Evolutionary conservation across 2,329 filamentous ascomycete genomes (phyloP).

Genomic region (Alternaria infectoria): DNA sequence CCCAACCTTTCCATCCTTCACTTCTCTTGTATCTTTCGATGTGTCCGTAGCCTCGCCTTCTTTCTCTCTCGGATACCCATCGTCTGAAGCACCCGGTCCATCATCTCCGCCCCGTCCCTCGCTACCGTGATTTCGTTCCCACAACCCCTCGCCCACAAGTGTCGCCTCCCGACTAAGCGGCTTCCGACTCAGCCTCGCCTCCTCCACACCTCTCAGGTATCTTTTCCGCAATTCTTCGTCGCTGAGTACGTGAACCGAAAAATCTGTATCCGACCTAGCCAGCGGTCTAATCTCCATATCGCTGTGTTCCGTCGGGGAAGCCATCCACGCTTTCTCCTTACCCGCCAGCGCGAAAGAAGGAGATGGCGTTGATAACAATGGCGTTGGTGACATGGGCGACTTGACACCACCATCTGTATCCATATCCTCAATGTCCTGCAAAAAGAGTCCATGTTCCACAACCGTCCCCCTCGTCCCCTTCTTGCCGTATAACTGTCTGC

Average conservation of each 20-base stretch:
- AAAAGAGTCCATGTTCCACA: constrained; percentile 20
- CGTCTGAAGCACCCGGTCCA: neutral
- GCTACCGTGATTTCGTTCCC: neutral
- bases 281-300: neutral
- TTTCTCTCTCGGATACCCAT: neutral
- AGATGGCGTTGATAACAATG: neutral
- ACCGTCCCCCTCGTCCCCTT: constrained; percentile 18
- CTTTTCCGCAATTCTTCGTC: neutral
- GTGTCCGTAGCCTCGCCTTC: neutral
- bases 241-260: neutral
- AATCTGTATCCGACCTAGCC: neutral
- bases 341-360: neutral
- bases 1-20: neutral
- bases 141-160: neutral
- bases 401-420: neutral
- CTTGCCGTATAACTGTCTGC: constrained; percentile 27
- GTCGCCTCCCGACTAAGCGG: neutral
- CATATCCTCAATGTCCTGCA: constrained; percentile 3
- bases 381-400: neutral
- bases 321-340: neutral
- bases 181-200: neutral
- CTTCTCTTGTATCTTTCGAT: neutral
- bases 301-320: neutral
- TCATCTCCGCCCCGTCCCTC: neutral
- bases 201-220: neutral